A percentile compares a stretch with the other conserved stretches of the same genome.
Evolutionary conservation across 192 early-diverging fungal genomes (phyloP).

Genomic region (Coemansia sp.): DNA sequence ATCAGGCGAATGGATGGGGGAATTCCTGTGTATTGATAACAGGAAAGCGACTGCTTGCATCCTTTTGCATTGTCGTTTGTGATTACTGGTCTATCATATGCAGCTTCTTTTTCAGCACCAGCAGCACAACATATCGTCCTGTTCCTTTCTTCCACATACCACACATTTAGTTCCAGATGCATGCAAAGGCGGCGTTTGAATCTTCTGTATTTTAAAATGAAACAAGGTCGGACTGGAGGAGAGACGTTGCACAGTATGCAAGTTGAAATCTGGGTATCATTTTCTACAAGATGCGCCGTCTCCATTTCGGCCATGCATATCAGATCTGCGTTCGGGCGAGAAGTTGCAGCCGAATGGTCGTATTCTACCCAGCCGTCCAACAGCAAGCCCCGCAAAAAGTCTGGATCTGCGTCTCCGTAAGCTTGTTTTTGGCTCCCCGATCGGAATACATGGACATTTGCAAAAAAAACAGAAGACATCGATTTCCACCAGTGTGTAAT

Average conservation of each 20-base stretch:
- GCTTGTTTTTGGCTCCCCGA: not conserved
- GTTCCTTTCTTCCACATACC: not conserved
- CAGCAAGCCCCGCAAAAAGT: not conserved
- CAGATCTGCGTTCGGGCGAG: not conserved
- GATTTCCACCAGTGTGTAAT: not conserved
- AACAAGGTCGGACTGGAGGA: not conserved
- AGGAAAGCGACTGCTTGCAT: not conserved
- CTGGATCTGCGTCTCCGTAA: not conserved
- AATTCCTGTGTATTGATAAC: not conserved
- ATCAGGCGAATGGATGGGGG: no score
- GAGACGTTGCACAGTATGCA: not conserved
- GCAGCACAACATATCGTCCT: not conserved
- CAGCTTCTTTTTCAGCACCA: not conserved
- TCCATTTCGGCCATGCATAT: not conserved
- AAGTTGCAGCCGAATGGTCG: not conserved
- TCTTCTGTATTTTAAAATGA: not conserved
- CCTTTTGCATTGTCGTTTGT: not conserved
- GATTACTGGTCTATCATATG: not conserved
- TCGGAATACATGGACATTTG: not conserved
- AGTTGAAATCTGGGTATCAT: conserved; percentile 5
- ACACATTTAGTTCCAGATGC: not conserved
- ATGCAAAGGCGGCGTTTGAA: conserved; percentile 1
- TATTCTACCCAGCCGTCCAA: not conserved
- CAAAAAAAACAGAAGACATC: not conserved
- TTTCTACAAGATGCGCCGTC: not conserved